These are phyloP conservation scores for Auricularia heimuer DNA, from an alignment of 768 basidiomycete species.

Conservation along the genomic window DNA sequence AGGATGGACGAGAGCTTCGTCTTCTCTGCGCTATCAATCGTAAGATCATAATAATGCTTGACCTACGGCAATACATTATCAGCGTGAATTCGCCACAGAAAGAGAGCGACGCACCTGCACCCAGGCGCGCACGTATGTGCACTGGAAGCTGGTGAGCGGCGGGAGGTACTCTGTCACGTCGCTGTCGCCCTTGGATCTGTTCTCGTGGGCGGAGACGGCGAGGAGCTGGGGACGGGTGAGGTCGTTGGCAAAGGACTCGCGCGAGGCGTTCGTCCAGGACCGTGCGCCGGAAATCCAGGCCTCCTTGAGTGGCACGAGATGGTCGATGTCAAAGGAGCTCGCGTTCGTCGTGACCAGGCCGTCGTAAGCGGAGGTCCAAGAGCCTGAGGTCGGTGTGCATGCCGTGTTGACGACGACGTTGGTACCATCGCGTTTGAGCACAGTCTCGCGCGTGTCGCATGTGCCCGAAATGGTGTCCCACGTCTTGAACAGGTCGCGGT, in stretches of 20 bases:
- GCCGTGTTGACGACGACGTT: constrained; percentile 30
- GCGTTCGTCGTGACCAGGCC: constrained; percentile 32
- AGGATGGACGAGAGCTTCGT: constrained; percentile 33
- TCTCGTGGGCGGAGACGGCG: constrained; percentile 38
- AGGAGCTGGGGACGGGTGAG: constrained; percentile 44
- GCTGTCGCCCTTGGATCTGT: constrained; percentile 41
- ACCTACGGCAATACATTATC: constrained; percentile 3
- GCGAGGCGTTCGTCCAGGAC: constrained; percentile 38
- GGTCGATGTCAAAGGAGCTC: constrained; percentile 45
- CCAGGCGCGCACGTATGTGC: constrained; percentile 47
- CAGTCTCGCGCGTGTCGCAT: constrained; percentile 42
- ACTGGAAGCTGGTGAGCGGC: constrained; percentile 37
- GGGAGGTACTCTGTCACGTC: constrained; percentile 46
- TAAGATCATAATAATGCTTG: constrained; percentile 40
- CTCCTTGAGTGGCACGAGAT: constrained; percentile 46
- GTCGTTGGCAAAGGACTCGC: constrained; percentile 47
- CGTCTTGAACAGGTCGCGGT: constrained; percentile 31
- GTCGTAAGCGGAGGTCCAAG: constrained; percentile 46
- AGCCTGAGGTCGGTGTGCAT: constrained; percentile 37
- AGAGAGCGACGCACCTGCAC: constrained; percentile 17
- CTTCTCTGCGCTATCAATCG: constrained; percentile 43
- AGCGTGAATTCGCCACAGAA: not conserved
- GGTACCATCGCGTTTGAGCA: constrained; percentile 24
- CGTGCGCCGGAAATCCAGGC: constrained; percentile 50
- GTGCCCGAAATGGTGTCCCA: constrained; percentile 43